These are phyloP conservation scores for Suillus plorans DNA, from an alignment of 768 basidiomycete genomes.

Conservation along the genomic window DNA sequence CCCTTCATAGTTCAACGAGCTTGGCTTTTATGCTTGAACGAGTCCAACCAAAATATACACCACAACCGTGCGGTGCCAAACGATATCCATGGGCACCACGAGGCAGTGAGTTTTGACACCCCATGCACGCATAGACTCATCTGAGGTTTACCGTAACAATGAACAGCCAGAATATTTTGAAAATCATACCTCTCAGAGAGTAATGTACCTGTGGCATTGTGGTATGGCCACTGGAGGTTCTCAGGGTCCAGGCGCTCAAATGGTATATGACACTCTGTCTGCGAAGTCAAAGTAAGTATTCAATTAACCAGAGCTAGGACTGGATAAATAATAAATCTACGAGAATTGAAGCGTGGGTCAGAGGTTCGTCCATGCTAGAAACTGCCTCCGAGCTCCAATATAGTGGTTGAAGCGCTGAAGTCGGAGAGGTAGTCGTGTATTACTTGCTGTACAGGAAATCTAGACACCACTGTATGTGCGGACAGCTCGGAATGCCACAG, in stretches of 20 bases:
- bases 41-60: not conserved
- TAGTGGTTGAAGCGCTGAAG: constrained; percentile 32
- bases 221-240: not conserved
- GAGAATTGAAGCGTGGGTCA: constrained; percentile 19
- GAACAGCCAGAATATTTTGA: not conserved
- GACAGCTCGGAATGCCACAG: constrained; percentile 10
- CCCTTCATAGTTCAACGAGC: not conserved
- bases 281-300: constrained; percentile 72
- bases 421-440: constrained; percentile 16
- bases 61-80: too few species aligned
- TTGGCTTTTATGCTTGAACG: not conserved
- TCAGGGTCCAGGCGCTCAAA: constrained; percentile 60
- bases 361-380: constrained; percentile 17
- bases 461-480: not conserved
- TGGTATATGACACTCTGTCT: constrained; percentile 73
- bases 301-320: constrained; percentile 51
- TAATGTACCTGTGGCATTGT: not conserved
- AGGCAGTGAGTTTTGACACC: not conserved
- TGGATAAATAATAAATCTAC: constrained; percentile 50
- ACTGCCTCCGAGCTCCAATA: constrained; percentile 27
- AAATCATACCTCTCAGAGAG: not conserved
- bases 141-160: not conserved
- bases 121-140: not conserved
- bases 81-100: not conserved
- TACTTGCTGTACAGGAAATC: constrained; percentile 10